Conservation (phyloP, 2,329 filamentous ascomycete genomes). For the Penicillium aurantiogriseum region DNA sequence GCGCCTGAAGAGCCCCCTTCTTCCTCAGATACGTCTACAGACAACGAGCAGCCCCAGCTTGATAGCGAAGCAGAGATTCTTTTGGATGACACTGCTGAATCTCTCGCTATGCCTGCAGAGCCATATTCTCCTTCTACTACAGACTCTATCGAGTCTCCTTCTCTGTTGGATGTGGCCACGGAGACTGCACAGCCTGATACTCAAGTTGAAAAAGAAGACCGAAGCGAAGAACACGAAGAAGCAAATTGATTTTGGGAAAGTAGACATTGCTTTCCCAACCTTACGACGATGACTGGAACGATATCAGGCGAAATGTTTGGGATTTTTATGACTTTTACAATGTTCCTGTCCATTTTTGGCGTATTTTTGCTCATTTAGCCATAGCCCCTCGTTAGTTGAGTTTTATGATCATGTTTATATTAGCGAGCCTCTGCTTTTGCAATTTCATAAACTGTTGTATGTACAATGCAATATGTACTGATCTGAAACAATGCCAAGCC, state of each 20-base stretch:
- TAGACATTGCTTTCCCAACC: not conserved
- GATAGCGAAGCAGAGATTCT: not conserved
- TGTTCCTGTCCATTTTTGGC: not conserved
- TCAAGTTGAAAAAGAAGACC: not conserved
- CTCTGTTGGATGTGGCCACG: not conserved
- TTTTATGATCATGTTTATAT: not conserved
- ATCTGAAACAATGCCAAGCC: constrained; percentile 4
- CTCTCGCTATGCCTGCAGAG: not conserved
- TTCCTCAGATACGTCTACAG: not conserved
- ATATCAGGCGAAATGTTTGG: constrained; percentile 15
- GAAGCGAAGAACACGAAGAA: not conserved
- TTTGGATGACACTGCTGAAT: not conserved
- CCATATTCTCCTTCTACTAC: not conserved
- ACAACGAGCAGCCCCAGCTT: not conserved
- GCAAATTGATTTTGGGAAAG: not conserved
- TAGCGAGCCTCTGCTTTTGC: not conserved
- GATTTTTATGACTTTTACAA: constrained; percentile 4
- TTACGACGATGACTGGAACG: constrained; percentile 21
- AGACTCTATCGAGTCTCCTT: not conserved
- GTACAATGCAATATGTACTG: not conserved
- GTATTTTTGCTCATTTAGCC: constrained; percentile 3
- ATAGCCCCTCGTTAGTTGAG: not conserved
- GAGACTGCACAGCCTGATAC: not conserved
- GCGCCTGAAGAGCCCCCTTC: not conserved
- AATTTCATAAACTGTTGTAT: not conserved